A percentile compares a stretch with the other conserved stretches of the same genome.
Evolutionary conservation across 1,284 basidiomycete species (phyloP).

Genomic region (Ceratobasidium sp.): DNA sequence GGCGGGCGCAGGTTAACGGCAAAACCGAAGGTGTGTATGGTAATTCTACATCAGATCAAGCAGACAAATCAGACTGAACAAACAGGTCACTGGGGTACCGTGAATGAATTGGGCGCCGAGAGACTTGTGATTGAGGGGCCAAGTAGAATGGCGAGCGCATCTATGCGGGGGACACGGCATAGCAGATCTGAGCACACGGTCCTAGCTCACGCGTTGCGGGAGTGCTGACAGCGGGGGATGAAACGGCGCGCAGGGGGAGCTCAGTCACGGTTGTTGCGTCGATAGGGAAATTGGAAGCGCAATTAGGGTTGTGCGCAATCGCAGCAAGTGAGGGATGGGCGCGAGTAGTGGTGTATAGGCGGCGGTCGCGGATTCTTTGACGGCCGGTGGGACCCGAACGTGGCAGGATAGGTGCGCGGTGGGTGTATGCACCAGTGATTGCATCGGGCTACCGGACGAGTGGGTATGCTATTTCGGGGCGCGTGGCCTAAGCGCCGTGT

Average conservation of each 20-base stretch:
- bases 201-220: constrained; percentile 1
- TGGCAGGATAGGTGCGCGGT: not conserved
- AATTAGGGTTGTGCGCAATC: not conserved
- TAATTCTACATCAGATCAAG: not conserved
- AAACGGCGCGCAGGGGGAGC: not conserved
- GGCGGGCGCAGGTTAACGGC: not conserved
- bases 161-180: constrained; percentile 6
- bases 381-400: not conserved
- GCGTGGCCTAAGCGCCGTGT: too few relatives aligned
- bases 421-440: not conserved
- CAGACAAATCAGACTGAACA: not conserved
- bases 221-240: not conserved
- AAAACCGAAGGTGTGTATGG: not conserved
- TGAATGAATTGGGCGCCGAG: constrained; percentile 2
- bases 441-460: not conserved
- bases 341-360: not conserved
- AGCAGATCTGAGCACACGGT: constrained; percentile 4
- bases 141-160: too few relatives aligned
- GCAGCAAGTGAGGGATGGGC: constrained; percentile 24
- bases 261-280: constrained; percentile 20
- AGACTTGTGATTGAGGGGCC: constrained; percentile 8
- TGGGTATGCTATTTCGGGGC: constrained; percentile 1
- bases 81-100: not conserved
- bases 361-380: not conserved
- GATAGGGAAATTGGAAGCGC: not conserved